Conservation (phyloP, 768 basidiomycete species). For the Trametes elegans region DNA sequence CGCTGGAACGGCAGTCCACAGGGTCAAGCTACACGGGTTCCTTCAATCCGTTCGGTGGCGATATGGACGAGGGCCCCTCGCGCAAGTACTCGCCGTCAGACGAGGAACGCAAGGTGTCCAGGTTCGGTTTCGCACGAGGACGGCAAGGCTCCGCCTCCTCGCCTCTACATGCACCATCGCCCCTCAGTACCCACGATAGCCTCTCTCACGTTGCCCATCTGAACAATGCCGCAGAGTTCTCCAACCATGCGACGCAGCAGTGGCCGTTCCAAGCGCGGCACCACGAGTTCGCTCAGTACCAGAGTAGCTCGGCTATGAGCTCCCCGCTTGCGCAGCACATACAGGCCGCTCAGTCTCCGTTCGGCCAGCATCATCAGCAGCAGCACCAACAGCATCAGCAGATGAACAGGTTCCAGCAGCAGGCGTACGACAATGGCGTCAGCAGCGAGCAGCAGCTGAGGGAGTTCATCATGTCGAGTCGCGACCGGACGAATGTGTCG, state of each 20-base stretch:
- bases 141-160: slow-evolving; percentile 65
- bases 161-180: slow-evolving; percentile 54
- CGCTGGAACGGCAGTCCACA: slow-evolving; percentile 45
- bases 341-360: slow-evolving; percentile 37
- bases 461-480: slow-evolving; percentile 71
- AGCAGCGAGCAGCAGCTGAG: slow-evolving; percentile 79
- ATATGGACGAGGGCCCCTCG: slow-evolving; percentile 47
- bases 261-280: slow-evolving; percentile 46
- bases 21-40: slow-evolving; percentile 64
- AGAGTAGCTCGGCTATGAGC: slow-evolving; percentile 33
- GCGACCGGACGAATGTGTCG: slow-evolving; percentile 47
- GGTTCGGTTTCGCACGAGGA: slow-evolving; percentile 79
- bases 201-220: slow-evolving; percentile 50
- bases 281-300: slow-evolving; percentile 41
- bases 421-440: slow-evolving; percentile 50
- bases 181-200: slow-evolving; percentile 45
- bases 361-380: slow-evolving; percentile 18
- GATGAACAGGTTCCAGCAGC: slow-evolving; percentile 51
- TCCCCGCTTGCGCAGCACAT: slow-evolving; percentile 51
- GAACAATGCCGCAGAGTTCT: slow-evolving; percentile 24
- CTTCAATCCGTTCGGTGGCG: slow-evolving; percentile 75
- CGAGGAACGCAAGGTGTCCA: slow-evolving; percentile 72
- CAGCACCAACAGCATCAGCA: slow-evolving; percentile 18
- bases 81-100: slow-evolving; percentile 41
- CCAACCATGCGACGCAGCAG: slow-evolving; percentile 38